phyloP scores from a whole-genome alignment of 164 flowering plant species.

The Sextonia rubra region DNA sequence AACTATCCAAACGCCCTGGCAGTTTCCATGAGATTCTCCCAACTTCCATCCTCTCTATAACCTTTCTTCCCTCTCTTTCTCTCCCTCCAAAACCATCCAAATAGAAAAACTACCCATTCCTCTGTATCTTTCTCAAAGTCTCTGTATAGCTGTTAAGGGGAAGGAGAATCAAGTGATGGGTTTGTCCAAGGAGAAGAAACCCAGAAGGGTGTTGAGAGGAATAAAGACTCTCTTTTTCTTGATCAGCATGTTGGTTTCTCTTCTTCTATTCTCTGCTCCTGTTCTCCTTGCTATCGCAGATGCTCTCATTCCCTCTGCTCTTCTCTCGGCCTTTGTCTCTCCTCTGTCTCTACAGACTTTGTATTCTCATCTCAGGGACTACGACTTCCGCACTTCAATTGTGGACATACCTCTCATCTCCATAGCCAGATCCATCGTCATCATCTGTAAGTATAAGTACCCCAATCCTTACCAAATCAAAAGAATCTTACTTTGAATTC shows the following conservation, averaged over 20 bases:
- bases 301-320: slow-evolving; percentile 59
- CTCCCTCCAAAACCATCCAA: not conserved
- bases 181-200: slow-evolving; percentile 42
- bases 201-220: slow-evolving; percentile 39
- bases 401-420: slow-evolving; percentile 83
- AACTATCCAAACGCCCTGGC: not conserved
- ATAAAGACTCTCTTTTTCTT: slow-evolving; percentile 74
- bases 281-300: slow-evolving; percentile 62
- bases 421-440: slow-evolving; percentile 62
- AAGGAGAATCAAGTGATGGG: slow-evolving; percentile 38
- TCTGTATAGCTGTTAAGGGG: not conserved
- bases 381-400: slow-evolving; percentile 67
- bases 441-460: slow-evolving; percentile 57
- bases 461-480: not conserved
- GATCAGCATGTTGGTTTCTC: slow-evolving; percentile 57
- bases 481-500: not conserved
- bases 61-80: not conserved
- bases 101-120: not conserved
- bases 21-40: not conserved
- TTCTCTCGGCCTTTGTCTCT: slow-evolving; percentile 57
- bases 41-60: not conserved
- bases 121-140: not conserved
- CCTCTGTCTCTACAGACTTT: slow-evolving; percentile 37
- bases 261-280: slow-evolving; percentile 80
- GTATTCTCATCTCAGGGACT: slow-evolving; percentile 43